These are phyloP conservation scores for Curvularia eragrostidis DNA, from an alignment of 2,329 filamentous ascomycete genomes.

Conservation along the genomic window DNA sequence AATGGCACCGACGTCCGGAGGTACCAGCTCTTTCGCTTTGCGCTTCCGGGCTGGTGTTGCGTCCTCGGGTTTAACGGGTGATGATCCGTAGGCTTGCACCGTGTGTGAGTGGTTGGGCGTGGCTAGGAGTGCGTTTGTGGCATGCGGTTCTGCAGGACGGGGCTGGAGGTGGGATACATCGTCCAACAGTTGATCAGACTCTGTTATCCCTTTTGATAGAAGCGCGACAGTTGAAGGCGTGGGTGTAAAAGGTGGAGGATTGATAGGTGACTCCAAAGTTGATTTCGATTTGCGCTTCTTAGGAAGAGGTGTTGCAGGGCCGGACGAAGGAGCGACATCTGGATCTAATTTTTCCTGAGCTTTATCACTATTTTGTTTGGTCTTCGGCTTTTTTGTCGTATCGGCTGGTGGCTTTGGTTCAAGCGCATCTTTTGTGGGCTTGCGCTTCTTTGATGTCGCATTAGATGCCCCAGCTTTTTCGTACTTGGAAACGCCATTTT, in stretches of 20 bases:
- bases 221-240: conserved; percentile 59
- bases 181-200: conserved; percentile 36
- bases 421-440: conserved; percentile 19
- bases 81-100: conserved; percentile 54
- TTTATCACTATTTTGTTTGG: not conserved
- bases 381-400: conserved; percentile 3
- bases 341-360: conserved; percentile 5
- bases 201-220: conserved; percentile 43
- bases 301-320: conserved; percentile 41
- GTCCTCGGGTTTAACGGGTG: conserved; percentile 40
- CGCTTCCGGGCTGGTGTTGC: conserved; percentile 53
- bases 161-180: conserved; percentile 38
- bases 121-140: conserved; percentile 73
- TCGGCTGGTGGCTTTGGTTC: conserved; percentile 7
- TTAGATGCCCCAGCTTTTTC: conserved; percentile 19
- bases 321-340: conserved; percentile 22
- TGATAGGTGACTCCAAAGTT: conserved; percentile 21
- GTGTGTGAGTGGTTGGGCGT: conserved; percentile 73
- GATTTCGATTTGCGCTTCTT: conserved; percentile 32
- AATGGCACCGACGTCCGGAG: conserved; percentile 39
- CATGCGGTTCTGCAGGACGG: conserved; percentile 67
- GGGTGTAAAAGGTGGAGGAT: conserved; percentile 47
- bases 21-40: conserved; percentile 47
- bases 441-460: conserved; percentile 35
- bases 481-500: conserved; percentile 18